A percentile compares a stretch with the other conserved stretches of the same genome.
phyloP scores from a whole-genome alignment of 2,329 filamentous ascomycete species.

The Emmonsia crescens region DNA sequence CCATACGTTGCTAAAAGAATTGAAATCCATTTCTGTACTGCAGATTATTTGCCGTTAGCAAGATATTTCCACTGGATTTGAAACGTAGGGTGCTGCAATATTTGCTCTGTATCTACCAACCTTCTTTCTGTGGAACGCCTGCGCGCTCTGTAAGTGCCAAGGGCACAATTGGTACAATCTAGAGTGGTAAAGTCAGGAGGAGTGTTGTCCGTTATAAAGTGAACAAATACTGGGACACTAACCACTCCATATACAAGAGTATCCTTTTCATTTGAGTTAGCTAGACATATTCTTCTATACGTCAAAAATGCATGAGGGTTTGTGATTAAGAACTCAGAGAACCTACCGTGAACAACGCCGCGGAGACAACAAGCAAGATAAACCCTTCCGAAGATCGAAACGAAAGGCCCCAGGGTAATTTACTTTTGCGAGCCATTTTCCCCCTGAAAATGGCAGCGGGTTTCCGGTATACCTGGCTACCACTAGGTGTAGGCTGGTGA shows the following conservation, averaged over 20 bases:
- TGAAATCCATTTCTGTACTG: constrained; percentile 11
- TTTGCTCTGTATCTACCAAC: neutral
- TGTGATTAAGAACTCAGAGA: neutral
- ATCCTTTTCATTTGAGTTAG: neutral
- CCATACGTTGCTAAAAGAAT: constrained; percentile 10
- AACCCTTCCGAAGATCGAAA: constrained; percentile 2
- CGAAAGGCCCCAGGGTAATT: constrained; percentile 1
- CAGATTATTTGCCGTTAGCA: neutral
- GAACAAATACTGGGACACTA: neutral
- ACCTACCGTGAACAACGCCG: constrained; percentile 1
- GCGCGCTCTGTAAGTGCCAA: neutral
- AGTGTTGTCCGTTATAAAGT: neutral
- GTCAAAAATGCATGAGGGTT: neutral
- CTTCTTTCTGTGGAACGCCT: neutral
- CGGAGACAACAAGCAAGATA: neutral
- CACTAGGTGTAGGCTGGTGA: neutral
- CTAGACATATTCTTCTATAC: neutral
- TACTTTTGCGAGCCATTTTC: neutral
- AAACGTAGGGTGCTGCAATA: neutral
- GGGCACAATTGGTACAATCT: constrained; percentile 4
- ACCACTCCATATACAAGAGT: constrained; percentile 5
- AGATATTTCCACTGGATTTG: neutral
- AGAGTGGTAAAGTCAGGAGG: neutral
- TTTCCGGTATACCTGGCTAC: neutral
- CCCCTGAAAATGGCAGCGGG: neutral